Conservation (phyloP, 148 eudicot species). For the Rhododendron mucronatum region DNA sequence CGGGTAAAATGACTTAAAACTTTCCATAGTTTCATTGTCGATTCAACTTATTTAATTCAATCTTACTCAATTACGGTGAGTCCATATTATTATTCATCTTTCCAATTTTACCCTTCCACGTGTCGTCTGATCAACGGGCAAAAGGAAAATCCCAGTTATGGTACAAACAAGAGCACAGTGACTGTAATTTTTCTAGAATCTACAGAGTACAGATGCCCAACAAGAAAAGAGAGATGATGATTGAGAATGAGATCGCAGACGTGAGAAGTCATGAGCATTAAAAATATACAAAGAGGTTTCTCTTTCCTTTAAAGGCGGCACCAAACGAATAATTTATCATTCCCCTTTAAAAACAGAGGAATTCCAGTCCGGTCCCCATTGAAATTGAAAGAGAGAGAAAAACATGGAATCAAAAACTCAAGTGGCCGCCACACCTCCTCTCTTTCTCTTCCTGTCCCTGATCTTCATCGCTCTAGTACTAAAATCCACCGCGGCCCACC, state of each 20-base stretch:
- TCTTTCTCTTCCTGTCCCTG: slow-evolving; percentile 6
- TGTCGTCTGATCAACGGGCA: too few relatives aligned
- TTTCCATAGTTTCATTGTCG: too few relatives aligned
- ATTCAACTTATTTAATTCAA: too few relatives aligned
- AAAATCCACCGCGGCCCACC: neutral
- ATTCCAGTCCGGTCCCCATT: neutral
- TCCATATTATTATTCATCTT: too few relatives aligned
- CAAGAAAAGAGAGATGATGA: neutral
- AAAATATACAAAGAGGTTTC: neutral
- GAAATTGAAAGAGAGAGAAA: neutral
- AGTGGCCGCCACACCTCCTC: neutral
- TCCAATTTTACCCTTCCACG: too few relatives aligned
- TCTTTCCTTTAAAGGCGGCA: neutral
- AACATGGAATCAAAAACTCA: slow-evolving; percentile 8
- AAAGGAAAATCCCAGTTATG: too few relatives aligned
- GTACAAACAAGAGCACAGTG: too few relatives aligned
- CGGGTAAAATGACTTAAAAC: too few relatives aligned
- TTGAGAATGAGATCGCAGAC: neutral
- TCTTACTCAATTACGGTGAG: too few relatives aligned
- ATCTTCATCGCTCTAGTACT: neutral
- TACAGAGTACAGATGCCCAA: too few relatives aligned
- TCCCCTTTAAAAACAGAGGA: neutral
- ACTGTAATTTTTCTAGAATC: too few relatives aligned
- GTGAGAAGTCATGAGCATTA: neutral
- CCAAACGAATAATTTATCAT: neutral